phyloP scores from a whole-genome alignment of 2,329 filamentous ascomycete genomes.

The Trichoderma harzianum region DNA sequence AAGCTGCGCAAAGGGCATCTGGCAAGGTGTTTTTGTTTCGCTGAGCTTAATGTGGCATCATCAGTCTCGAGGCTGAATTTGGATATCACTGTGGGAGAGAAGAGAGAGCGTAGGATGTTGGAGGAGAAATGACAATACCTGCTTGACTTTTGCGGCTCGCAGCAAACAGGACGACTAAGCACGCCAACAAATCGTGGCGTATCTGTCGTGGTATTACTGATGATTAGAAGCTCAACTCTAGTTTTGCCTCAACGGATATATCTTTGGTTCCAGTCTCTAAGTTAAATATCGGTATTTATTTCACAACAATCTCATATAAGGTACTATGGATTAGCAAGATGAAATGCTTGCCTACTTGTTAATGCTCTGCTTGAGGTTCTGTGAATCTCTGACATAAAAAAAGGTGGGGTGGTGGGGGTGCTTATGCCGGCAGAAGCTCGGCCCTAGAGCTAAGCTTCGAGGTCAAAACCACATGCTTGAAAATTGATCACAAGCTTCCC shows the following conservation, averaged over 20 bases:
- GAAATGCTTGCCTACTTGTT: neutral
- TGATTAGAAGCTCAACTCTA: neutral
- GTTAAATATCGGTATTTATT: neutral
- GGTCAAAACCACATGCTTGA: constrained; percentile 19
- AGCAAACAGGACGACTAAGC: neutral
- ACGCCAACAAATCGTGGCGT: neutral
- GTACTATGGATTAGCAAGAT: neutral
- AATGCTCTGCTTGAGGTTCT: neutral
- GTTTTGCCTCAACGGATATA: neutral
- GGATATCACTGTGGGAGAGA: neutral
- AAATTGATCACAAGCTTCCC: constrained; percentile 11
- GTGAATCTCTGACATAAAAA: constrained; percentile 7
- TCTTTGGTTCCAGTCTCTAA: neutral
- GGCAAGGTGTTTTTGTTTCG: constrained; percentile 17
- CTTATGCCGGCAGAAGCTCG: constrained; percentile 16
- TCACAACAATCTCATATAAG: neutral
- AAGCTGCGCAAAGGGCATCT: constrained; percentile 68
- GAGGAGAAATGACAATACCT: neutral
- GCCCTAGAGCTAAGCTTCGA: constrained; percentile 10
- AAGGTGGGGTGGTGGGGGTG: constrained; percentile 11
- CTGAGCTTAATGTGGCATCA: constrained; percentile 27
- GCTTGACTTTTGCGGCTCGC: neutral
- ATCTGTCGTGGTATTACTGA: neutral
- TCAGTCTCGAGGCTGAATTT: neutral
- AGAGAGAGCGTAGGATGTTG: neutral